Conservation (phyloP, 2,329 filamentous ascomycete genomes). For the Arthroderma sp. region DNA sequence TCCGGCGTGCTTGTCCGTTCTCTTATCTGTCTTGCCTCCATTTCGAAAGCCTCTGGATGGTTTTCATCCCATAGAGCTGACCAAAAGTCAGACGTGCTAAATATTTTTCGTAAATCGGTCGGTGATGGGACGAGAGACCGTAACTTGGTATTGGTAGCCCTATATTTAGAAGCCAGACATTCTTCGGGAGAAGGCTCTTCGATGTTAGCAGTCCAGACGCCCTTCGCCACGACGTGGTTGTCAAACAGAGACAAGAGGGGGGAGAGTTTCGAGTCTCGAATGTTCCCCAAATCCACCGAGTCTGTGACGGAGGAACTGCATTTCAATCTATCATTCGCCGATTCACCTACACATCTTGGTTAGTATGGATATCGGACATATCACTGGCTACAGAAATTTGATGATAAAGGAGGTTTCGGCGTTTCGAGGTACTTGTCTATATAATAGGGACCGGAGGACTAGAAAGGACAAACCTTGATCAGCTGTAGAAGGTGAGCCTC, state of each 20-base stretch:
- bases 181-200: not conserved
- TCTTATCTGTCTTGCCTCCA: slow-evolving; percentile 5
- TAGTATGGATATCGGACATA: too few relatives aligned
- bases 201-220: not conserved
- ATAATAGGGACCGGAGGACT: too few relatives aligned
- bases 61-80: slow-evolving; percentile 22
- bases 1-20: slow-evolving; percentile 12
- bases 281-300: slow-evolving; percentile 4
- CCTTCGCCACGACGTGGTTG: slow-evolving; percentile 20
- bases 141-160: slow-evolving; percentile 16
- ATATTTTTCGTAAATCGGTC: slow-evolving; percentile 21
- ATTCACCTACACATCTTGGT: too few relatives aligned
- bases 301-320: not conserved
- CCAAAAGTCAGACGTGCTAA: slow-evolving; percentile 19
- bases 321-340: too few relatives aligned
- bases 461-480: too few relatives aligned
- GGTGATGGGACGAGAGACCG: slow-evolving; percentile 22
- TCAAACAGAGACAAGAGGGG: slow-evolving; percentile 27
- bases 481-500: too few relatives aligned
- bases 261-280: slow-evolving; percentile 21
- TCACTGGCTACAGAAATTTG: too few relatives aligned
- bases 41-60: slow-evolving; percentile 20
- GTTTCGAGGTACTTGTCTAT: too few relatives aligned
- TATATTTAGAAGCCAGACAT: slow-evolving; percentile 15
- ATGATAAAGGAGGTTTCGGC: too few relatives aligned